These are phyloP conservation scores for Colletotrichum sublineola DNA, from an alignment of 2,329 filamentous ascomycete genomes.

Conservation along the genomic window DNA sequence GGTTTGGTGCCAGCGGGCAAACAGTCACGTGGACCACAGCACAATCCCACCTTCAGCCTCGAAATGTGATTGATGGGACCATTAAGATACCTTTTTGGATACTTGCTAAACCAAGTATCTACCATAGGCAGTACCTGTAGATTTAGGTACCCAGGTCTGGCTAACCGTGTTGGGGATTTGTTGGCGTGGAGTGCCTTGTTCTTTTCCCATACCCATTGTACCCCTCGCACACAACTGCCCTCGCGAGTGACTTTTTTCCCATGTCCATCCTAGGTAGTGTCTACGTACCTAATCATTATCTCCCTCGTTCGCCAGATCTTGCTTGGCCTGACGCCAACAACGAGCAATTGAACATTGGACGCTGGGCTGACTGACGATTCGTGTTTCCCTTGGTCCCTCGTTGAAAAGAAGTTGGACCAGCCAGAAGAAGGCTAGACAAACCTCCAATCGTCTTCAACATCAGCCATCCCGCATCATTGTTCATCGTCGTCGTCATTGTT, in stretches of 20 bases:
- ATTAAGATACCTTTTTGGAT: background rate
- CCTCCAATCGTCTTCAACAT: background rate
- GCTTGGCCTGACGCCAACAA: background rate
- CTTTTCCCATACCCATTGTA: constrained; percentile 12
- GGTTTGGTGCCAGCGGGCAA: background rate
- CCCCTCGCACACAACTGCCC: constrained; percentile 49
- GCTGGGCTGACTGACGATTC: background rate
- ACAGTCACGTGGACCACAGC: constrained; percentile 36
- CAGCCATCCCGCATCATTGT: background rate
- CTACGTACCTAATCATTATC: background rate
- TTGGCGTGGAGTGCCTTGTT: background rate
- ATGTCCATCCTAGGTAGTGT: background rate
- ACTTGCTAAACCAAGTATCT: background rate
- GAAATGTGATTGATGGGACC: constrained; percentile 38
- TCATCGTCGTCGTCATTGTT: background rate
- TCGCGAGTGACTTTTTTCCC: constrained; percentile 49
- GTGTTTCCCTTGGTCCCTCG: background rate
- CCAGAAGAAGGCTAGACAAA: background rate
- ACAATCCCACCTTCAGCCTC: constrained; percentile 19
- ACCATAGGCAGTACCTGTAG: background rate
- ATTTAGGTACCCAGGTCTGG: too few species aligned
- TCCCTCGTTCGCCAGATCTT: background rate
- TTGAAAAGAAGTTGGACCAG: background rate
- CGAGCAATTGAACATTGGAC: background rate
- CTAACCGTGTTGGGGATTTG: background rate